These are phyloP conservation scores for Nicotiana rustica DNA, from an alignment of 305 asterid genomes.

Conservation along the genomic window DNA sequence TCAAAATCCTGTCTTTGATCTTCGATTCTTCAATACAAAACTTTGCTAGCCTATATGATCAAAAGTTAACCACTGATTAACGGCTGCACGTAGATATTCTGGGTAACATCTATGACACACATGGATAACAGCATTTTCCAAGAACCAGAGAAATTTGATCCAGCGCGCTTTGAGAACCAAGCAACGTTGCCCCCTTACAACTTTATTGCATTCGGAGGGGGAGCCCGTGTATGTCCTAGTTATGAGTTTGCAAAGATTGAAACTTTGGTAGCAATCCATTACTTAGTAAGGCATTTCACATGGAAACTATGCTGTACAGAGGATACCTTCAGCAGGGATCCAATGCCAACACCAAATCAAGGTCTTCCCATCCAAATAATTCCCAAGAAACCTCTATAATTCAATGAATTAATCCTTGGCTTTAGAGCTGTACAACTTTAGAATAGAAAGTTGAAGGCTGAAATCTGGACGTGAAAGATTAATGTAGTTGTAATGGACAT, in stretches of 20 bases:
- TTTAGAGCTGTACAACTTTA: too few species aligned
- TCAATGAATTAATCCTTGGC: neutral
- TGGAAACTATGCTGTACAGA: constrained; percentile 65
- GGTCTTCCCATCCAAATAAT: constrained; percentile 61
- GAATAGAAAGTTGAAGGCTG: neutral
- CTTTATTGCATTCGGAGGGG: constrained; percentile 74
- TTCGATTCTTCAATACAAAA: neutral
- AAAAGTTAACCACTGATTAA: constrained; percentile 1
- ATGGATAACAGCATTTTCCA: constrained; percentile 62
- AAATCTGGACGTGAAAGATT: neutral
- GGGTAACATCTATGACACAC: constrained; percentile 74
- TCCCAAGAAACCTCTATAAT: constrained; percentile 41
- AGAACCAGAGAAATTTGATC: constrained; percentile 62
- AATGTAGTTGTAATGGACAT: neutral
- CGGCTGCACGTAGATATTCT: constrained; percentile 52
- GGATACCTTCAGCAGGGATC: constrained; percentile 57
- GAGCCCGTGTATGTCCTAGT: constrained; percentile 73
- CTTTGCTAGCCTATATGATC: neutral
- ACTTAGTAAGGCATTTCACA: constrained; percentile 57
- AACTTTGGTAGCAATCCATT: constrained; percentile 59
- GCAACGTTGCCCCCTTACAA: constrained; percentile 61
- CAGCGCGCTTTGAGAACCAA: constrained; percentile 58
- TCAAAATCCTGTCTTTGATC: neutral
- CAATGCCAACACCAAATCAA: constrained; percentile 64
- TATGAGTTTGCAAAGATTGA: constrained; percentile 72